Evolutionary conservation across 2,329 filamentous ascomycete species (phyloP), one percentile per base, ranked within the genome.

Genomic region (Sphaerostilbella broomeana): DNA sequence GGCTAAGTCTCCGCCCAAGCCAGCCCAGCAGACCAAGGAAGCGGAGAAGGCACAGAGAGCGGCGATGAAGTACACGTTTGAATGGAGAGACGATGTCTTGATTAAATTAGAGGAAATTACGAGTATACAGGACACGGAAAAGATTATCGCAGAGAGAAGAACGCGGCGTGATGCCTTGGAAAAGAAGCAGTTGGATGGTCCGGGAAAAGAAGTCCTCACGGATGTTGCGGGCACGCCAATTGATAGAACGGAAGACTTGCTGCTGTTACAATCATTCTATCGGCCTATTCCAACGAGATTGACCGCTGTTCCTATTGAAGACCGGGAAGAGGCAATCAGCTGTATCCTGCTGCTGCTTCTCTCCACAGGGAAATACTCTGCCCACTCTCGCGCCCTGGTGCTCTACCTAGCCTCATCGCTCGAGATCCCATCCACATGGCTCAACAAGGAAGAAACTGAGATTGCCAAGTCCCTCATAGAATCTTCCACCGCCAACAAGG

Each of bases 41-140:
- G 55, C 59, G 1, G 40, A 55, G 10, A 47, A 51, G 5, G 56
- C 75, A 11, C 63, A 70, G 16, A 58, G 54, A 18, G 75, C 76
- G 5, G 77, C 84, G 1, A 59, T 92, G 10, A 65, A 70, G 29
- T 76, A 85, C 52, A 86, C 89, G 52, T 79, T 87, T 46, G 74
- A 79, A n/a, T 95, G 88, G 89, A 71, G 79, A 43, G 72, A 77
- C 18, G 72, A 77, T 21, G 79, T 90, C 2, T 68, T 88, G n/a
- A 63, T 71, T 13, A 75, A 81, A 30, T 68, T 94, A 1, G 79
- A 78, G 33, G 82, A 90, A 49, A 74, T 87, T 4, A 62, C 80
- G 10, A 67, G 73, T 10, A 63, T 68, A 3, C 60, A 69, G 9
- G 71, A 75, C 39, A 67, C 67, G 22, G 58, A 59, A 43, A 68